Base-by-base conservation (phyloP, 108 stramenopile genomes). In the Nitzschia palea region DNA sequence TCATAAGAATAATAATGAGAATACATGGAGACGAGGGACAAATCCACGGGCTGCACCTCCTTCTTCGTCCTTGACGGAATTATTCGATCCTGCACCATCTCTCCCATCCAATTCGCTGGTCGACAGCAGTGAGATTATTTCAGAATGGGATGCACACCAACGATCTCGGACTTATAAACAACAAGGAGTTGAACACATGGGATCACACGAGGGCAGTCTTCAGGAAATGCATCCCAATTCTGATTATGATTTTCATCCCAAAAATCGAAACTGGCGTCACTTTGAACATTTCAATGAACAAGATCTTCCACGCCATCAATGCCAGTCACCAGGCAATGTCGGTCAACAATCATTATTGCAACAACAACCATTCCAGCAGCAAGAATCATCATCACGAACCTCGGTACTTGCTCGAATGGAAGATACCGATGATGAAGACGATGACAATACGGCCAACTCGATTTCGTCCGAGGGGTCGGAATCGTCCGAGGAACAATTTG, bases 251-350 rank as follows among this genome's bases (percentile, higher is more conserved):
- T 86, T 86, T 56, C 80, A 84, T 36, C 82, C 86, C 20, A 84
- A 84, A 36, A 81, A 86, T 64, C 70, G 68, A 33, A 86, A 86
- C 36, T 86, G 85, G 85, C 65, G 72, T 17, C 85, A 86, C 56
- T 86, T 86, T 70, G 85, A 86, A 45, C 66, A 64, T 35, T 76
- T 67, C 66, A 67, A 74, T 28, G 63, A 77, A 65, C 37, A 60
- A 10, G 76, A 77, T 65, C 55, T 14, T 40, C 37, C 10, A 40
- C 37, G 37, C 8, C 8, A 40, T 40, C 51, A 52, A 17, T 17
- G 14, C 8, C 51, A n/a, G n/a, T n/a, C n/a, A n/a, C n/a, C n/a
- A n/a, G n/a, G n/a, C n/a, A n/a, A n/a, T n/a, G n/a, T n/a, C n/a
- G n/a, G n/a, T n/a, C n/a, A n/a, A n/a, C n/a, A n/a, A n/a, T n/a